Conservation (phyloP, 1,284 basidiomycete species). For the Ceratobasidium sp. region DNA sequence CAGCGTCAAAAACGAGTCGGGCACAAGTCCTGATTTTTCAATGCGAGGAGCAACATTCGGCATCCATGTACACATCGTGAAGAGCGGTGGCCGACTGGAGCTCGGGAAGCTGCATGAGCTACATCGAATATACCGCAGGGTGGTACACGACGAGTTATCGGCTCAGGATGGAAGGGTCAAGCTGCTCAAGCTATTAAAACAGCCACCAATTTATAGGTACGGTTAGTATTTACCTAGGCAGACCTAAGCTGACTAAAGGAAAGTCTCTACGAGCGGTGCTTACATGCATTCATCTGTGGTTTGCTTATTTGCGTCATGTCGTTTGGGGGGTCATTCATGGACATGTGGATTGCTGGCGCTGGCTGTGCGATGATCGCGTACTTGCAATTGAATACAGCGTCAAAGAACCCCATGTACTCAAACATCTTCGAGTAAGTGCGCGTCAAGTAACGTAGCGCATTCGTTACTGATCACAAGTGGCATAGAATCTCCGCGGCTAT, state of each 20-base stretch:
- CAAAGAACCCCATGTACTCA: slow-evolving; percentile 82
- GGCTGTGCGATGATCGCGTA: slow-evolving; percentile 75
- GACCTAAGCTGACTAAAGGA: slow-evolving; percentile 54
- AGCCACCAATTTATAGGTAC: slow-evolving; percentile 54
- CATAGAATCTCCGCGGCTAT: slow-evolving; percentile 80
- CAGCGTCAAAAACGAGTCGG: background rate
- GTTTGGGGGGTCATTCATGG: slow-evolving; percentile 81
- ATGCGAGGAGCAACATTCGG: slow-evolving; percentile 52
- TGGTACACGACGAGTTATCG: slow-evolving; percentile 75
- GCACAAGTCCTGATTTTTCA: background rate
- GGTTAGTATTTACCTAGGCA: slow-evolving; percentile 12
- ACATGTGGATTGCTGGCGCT: slow-evolving; percentile 79
- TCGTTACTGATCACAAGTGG: background rate
- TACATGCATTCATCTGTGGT: slow-evolving; percentile 74
- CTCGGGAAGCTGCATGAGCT: slow-evolving; percentile 74
- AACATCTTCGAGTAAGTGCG: slow-evolving; percentile 86
- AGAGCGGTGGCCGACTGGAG: slow-evolving; percentile 73
- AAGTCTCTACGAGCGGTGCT: slow-evolving; percentile 64
- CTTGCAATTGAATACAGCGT: slow-evolving; percentile 75
- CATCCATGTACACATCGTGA: slow-evolving; percentile 77
- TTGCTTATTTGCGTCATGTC: slow-evolving; percentile 79
- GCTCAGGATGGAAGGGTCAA: slow-evolving; percentile 67
- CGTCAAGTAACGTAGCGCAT: background rate
- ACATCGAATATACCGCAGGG: slow-evolving; percentile 76
- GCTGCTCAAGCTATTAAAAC: slow-evolving; percentile 65